phyloP scores from a whole-genome alignment of 2,329 filamentous ascomycete genomes.

The Cladophialophora psammophila region DNA sequence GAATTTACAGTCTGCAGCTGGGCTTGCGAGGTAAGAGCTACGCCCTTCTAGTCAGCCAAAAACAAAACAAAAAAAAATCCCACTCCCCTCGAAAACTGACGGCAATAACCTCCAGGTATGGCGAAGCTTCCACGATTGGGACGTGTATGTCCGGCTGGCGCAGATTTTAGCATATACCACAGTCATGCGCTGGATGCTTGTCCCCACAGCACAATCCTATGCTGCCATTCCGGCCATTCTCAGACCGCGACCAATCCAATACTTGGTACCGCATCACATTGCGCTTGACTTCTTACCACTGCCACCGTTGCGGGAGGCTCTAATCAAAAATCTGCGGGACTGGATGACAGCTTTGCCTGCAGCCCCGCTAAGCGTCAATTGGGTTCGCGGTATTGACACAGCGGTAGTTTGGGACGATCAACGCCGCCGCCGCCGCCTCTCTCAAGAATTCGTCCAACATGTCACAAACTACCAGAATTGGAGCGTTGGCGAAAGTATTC shows the following conservation, averaged over 20 bases:
- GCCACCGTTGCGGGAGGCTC: neutral
- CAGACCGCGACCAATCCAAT: slow-evolving; percentile 18
- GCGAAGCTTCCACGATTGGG: slow-evolving; percentile 26
- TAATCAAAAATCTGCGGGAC: neutral
- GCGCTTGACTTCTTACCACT: slow-evolving; percentile 23
- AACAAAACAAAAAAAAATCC: no score
- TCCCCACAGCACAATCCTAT: slow-evolving; percentile 11
- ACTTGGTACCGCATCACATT: slow-evolving; percentile 15
- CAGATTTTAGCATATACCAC: slow-evolving; percentile 9
- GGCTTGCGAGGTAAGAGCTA: slow-evolving; percentile 17
- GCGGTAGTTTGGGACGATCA: neutral
- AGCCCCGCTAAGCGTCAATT: neutral
- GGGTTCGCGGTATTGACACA: neutral
- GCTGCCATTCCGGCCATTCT: slow-evolving; percentile 18
- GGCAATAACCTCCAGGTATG: slow-evolving; percentile 6
- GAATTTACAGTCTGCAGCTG: slow-evolving; percentile 3
- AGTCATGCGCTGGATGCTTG: slow-evolving; percentile 25
- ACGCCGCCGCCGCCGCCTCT: neutral
- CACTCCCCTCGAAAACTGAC: neutral
- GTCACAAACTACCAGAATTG: slow-evolving; percentile 5
- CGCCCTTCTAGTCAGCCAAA: neutral
- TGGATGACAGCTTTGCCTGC: slow-evolving; percentile 6
- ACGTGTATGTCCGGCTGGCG: slow-evolving; percentile 18
- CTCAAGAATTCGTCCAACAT: neutral
- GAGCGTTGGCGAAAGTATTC: slow-evolving; percentile 3